Evolutionary conservation across 2,329 filamentous ascomycete genomes (phyloP), one percentile per base, ranked within the genome.

Genomic region (Arthrobotrys sinensis): DNA sequence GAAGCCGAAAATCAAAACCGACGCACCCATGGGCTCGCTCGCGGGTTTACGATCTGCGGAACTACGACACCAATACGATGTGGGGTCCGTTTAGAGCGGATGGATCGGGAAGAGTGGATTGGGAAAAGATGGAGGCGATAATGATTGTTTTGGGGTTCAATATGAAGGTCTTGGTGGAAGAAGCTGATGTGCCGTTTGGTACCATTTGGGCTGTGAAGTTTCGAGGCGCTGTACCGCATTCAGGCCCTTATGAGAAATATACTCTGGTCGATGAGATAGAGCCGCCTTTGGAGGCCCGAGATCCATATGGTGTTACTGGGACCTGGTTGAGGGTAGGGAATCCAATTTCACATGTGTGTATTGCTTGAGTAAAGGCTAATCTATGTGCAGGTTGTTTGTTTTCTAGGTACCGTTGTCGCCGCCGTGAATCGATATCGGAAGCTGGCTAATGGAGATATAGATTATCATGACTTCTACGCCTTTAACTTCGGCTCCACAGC

Each of bases 61-160:
- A 91, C 80, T 92, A 93, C 83, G 91, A 88, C 0, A 83, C 85
- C 1, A 83, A 84, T 28, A 91, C 88, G 0, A 83, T 86, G 40
- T 94, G 92, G 92, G 92, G 92, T 0, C 92, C 92, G 0, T 94
- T 93, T 81, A 85, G 88, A 81, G 85, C 88, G 62, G 91, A 94
- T 81, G 89, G 88, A 0, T 87, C 86, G 1, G 87, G 86, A 65
- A 83, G 84, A 4, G 90, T 93, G 0, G 92, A 95, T 83, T 95
- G 92, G 92, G 91, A 94, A 83, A 93, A 92, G 85, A 85, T 94
- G 10, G 92, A 94, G 83, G 90, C 91, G 7, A 88, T 93, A 67
- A 89, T 93, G 86, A 85, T 94, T 2, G 89, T 91, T 1, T 83
- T 94, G 2, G 88, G 88, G 2, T 87, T 88, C 82, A 93, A 93